Base-by-base conservation (phyloP, 2,329 filamentous ascomycete genomes). In the Pleomassaria siparia region DNA sequence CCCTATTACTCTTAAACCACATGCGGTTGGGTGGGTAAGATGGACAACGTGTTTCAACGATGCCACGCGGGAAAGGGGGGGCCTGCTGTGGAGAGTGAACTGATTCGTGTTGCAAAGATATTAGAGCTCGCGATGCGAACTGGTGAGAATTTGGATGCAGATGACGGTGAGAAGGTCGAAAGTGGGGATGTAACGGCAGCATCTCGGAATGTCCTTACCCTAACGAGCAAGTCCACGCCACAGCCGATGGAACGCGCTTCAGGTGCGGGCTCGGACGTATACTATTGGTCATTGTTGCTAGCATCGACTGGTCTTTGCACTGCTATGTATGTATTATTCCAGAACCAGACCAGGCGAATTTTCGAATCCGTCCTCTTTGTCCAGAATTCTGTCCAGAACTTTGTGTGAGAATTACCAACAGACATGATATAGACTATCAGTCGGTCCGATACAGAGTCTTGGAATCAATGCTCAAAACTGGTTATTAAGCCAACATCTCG, bases 141-240 rank as follows among this genome's bases (percentile, higher is more conserved):
- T 47, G 45, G 24, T 43, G 45, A 46, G 42, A 22, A 22, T 24
- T 42, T 8, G 28, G 30, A 12, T 21, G 40, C 26, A 43, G 28
- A 43, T 47, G 45, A 47, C 45, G 45, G 29, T 39, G 39, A 30
- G 39, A 15, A 16, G 18, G n/a, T 36, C 4, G 36, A 47, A 46
- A 13, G 45, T 43, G 45, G 45, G 45, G 45, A 47, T 37, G 35
- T 13, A n/a, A 25, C 25, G 32, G 43, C 20, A 8, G 26, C 13
- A 58, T 53, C 46, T 60, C 54, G 60, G 55, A 32, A 44, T 43
- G 53, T 49, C 51, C 33, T 59, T 58, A 25, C 52, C 51, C 32
- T n/a, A 48, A 54, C 33, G 24, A 52, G 57, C 43, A 44, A 28
- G 30, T 44, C 45, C 3, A 48, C 24, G 18, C 35, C 35, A 37